These are phyloP conservation scores for Euphorbia tirucalli DNA, from an alignment of 345 rosid genomes.

Conservation along the genomic window DNA sequence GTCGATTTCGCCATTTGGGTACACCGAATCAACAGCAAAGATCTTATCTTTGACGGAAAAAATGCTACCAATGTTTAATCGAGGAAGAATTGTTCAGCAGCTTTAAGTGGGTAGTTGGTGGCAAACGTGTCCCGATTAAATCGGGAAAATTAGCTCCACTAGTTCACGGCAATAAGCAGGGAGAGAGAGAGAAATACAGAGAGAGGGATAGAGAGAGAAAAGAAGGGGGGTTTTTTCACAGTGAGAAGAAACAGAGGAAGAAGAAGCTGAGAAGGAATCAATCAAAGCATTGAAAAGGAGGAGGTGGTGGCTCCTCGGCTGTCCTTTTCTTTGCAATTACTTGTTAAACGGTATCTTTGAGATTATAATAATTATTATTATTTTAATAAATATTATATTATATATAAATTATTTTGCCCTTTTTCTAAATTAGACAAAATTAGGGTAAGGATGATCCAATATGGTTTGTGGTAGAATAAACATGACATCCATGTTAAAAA, in stretches of 20 bases:
- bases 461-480: too few species aligned
- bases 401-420: too few species aligned
- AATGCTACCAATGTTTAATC: not conserved
- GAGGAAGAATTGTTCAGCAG: not conserved
- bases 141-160: too few species aligned
- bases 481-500: too few species aligned
- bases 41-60: not conserved
- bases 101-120: not conserved
- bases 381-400: too few species aligned
- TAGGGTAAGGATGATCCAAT: too few species aligned
- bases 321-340: constrained; percentile 6
- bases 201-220: not conserved
- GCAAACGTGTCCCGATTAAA: not conserved
- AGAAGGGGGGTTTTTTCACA: not conserved
- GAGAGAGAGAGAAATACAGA: too few species aligned
- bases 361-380: too few species aligned
- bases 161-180: not conserved
- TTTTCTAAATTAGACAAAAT: too few species aligned
- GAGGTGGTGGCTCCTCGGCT: not conserved
- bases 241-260: not conserved
- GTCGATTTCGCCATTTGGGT: constrained; percentile 16
- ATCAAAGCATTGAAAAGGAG: not conserved
- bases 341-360: not conserved
- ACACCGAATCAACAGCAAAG: not conserved
- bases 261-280: not conserved